phyloP scores from a whole-genome alignment of 768 basidiomycete species.

The Boletus huronensis region DNA sequence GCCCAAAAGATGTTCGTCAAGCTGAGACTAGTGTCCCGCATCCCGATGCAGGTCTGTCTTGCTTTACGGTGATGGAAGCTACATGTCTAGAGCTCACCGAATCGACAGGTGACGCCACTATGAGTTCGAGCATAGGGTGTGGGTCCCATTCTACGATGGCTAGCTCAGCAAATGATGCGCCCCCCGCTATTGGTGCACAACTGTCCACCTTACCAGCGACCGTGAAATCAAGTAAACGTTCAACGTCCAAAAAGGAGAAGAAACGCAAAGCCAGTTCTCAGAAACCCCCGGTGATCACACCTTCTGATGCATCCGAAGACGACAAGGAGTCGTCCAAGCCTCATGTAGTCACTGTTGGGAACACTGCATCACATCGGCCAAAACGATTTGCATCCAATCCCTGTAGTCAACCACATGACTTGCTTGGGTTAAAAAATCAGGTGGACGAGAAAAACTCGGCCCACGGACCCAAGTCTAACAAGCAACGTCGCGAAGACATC shows the following conservation, averaged over 20 bases:
- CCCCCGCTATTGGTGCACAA: background rate
- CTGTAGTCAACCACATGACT: background rate
- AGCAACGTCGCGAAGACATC: background rate
- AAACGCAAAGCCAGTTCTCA: constrained; percentile 27
- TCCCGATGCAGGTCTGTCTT: constrained; percentile 10
- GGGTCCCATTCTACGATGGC: background rate
- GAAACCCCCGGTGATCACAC: constrained; percentile 13
- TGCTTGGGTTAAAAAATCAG: background rate
- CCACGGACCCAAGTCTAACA: background rate
- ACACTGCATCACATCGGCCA: constrained; percentile 4
- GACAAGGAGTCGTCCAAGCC: constrained; percentile 8
- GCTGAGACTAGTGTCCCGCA: background rate
- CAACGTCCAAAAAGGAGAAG: constrained; percentile 1
- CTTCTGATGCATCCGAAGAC: constrained; percentile 24
- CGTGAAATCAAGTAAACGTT: background rate
- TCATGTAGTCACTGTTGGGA: background rate
- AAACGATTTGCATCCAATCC: constrained; percentile 11
- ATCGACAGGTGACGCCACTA: background rate
- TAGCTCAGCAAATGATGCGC: background rate
- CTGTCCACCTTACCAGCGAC: background rate
- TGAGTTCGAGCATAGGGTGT: background rate
- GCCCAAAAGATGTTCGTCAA: background rate
- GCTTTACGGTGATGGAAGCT: background rate
- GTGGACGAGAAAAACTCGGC: background rate
- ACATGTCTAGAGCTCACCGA: background rate